A percentile compares a stretch with the other conserved stretches of the same genome.
These are phyloP conservation scores for Quercus phellos DNA, from an alignment of 331 rosid genomes.

Conservation along the genomic window DNA sequence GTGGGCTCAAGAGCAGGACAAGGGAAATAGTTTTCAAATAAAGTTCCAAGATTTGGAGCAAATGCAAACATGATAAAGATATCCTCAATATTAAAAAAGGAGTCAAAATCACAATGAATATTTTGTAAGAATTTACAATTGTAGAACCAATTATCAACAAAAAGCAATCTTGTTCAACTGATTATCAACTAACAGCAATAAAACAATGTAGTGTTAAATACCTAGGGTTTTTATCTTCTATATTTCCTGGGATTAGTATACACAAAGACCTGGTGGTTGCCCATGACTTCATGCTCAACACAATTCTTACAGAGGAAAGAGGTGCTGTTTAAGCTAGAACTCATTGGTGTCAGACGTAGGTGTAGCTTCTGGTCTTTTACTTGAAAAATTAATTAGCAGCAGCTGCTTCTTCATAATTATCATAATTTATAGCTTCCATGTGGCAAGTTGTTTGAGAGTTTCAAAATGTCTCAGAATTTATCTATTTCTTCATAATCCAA, in stretches of 20 bases:
- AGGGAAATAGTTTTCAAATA: background rate
- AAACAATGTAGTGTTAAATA: background rate
- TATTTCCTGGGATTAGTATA: background rate
- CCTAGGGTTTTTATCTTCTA: background rate
- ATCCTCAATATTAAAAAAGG: no score
- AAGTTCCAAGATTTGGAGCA: background rate
- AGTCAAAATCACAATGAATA: no score
- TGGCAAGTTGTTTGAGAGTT: background rate
- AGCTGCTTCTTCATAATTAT: background rate
- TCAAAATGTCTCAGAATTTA: no score
- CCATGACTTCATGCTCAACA: background rate
- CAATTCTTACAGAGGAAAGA: background rate
- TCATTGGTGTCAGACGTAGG: no score
- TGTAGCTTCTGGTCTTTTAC: no score
- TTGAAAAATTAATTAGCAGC: no score
- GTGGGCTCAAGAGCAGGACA: background rate
- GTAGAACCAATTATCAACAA: no score
- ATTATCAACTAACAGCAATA: background rate
- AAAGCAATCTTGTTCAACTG: background rate
- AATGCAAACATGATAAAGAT: background rate
- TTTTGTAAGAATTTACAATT: no score
- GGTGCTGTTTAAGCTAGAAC: background rate
- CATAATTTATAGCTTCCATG: background rate
- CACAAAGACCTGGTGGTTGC: background rate
- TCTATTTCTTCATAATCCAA: no score